Percentiles rank a stretch among this genome's conserved stretches.
Evolutionary conservation across 2,329 filamentous ascomycete genomes (phyloP).

Genomic region (Neophaeococcomyces mojaviensis): DNA sequence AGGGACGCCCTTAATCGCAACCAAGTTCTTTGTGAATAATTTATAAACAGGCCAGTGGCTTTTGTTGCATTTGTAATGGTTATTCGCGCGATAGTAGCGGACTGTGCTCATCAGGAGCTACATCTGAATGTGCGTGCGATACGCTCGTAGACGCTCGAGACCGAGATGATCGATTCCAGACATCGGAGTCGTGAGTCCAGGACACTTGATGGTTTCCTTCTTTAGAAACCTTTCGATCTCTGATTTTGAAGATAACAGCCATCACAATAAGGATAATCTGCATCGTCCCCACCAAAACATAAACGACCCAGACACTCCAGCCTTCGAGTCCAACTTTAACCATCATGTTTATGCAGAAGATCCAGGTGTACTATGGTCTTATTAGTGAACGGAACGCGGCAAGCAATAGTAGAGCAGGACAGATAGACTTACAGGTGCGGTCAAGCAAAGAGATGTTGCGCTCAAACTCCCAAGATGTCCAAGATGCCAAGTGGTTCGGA

Average conservation of each 20-base stretch:
- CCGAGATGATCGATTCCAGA: too few relatives aligned
- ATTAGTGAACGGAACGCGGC: conserved; percentile 1
- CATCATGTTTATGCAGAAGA: conserved; percentile 14
- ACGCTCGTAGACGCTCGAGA: not conserved
- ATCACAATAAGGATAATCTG: conserved; percentile 10
- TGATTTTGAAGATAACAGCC: conserved; percentile 10
- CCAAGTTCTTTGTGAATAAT: too few relatives aligned
- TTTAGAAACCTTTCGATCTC: conserved; percentile 7
- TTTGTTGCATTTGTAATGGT: too few relatives aligned
- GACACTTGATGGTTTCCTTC: too few relatives aligned
- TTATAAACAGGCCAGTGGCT: too few relatives aligned
- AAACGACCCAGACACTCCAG: conserved; percentile 12
- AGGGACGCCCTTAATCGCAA: too few relatives aligned
- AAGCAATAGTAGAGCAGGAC: too few relatives aligned
- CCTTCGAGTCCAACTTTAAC: conserved; percentile 7
- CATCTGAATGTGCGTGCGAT: conserved; percentile 6
- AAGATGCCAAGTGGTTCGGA: conserved; percentile 12
- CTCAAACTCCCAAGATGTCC: conserved; percentile 12
- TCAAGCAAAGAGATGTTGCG: conserved; percentile 9
- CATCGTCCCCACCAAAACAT: conserved; percentile 12
- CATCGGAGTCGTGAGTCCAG: too few relatives aligned
- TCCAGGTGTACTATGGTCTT: conserved; percentile 10
- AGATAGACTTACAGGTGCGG: conserved; percentile 7
- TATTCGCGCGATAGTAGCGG: too few relatives aligned
- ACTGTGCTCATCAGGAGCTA: conserved; percentile 10